Evolutionary conservation across 345 rosid species (phyloP).

Genomic region (Arabidopsis thaliana): TAIR10.1 NC_003070.9:617501-618000

Average conservation of each 20-base stretch:
- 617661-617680: background rate
- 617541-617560: background rate
- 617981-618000: background rate
- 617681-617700: background rate
- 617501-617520: background rate
- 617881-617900: background rate
- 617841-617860: background rate
- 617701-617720: background rate
- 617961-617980: background rate
- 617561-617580: conserved; percentile 16
- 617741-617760: background rate
- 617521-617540: background rate
- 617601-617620: background rate
- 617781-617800: background rate
- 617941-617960: background rate
- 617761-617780: background rate
- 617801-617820: background rate
- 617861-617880: background rate
- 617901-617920: background rate
- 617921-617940: conserved; percentile 6
- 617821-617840: background rate
- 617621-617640: background rate
- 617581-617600: background rate
- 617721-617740: background rate
- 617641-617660: background rate